Percentiles rank a stretch among this genome's conserved stretches.
These are phyloP conservation scores for Forsythia suspensa DNA, from an alignment of 257 asterid species.

Conservation along the genomic window DNA sequence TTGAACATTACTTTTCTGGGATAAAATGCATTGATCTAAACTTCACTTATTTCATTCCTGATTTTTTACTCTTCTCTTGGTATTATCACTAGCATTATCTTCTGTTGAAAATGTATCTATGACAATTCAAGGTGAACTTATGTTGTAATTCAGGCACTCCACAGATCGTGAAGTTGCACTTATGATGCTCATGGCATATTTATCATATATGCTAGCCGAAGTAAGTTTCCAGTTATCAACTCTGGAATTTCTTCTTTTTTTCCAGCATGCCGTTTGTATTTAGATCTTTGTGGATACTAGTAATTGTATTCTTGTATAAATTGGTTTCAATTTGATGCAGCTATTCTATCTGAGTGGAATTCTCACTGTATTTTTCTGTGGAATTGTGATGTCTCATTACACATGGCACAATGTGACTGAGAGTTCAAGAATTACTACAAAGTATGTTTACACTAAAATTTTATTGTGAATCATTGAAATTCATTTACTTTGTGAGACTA, in stretches of 20 bases:
- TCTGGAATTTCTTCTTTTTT: neutral
- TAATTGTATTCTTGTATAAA: neutral
- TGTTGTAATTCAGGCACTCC: slow-evolving; percentile 37
- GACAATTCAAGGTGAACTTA: neutral
- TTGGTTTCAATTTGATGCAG: slow-evolving; percentile 25
- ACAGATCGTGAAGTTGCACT: slow-evolving; percentile 55
- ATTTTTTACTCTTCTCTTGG: neutral
- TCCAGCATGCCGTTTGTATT: neutral
- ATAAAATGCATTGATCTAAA: neutral
- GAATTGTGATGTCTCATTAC: slow-evolving; percentile 52
- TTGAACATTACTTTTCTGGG: neutral
- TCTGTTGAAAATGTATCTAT: neutral
- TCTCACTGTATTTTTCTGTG: slow-evolving; percentile 52
- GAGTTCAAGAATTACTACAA: slow-evolving; percentile 46
- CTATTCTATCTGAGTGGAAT: slow-evolving; percentile 43
- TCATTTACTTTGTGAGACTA: neutral
- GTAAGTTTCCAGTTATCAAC: slow-evolving; percentile 20
- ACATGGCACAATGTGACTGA: slow-evolving; percentile 53
- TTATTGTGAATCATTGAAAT: neutral
- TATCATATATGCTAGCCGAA: slow-evolving; percentile 45
- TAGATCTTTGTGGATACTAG: neutral
- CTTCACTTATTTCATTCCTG: neutral
- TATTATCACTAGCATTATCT: neutral
- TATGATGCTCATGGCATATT: slow-evolving; percentile 53
- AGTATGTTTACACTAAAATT: slow-evolving; percentile 16